Evolutionary conservation across 148 eudicot species (phyloP).

Genomic region (Rhododendron griersonianum): DNA sequence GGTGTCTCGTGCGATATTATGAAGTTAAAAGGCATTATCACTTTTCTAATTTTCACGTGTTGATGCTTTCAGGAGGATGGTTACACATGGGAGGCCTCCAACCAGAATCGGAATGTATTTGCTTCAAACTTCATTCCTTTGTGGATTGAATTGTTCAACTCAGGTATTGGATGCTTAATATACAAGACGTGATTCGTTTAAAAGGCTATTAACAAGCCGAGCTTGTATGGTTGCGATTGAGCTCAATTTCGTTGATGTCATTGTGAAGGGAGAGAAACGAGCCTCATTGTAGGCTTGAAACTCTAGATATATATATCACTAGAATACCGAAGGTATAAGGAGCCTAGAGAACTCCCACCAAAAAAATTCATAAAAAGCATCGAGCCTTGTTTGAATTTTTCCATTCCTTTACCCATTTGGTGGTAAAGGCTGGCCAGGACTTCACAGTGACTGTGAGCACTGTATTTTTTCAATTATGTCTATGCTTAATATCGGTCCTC

Average conservation of each 20-base stretch:
- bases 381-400: not conserved
- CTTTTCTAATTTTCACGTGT: not conserved
- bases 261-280: not conserved
- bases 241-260: not conserved
- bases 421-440: not conserved
- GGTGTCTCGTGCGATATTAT: not conserved
- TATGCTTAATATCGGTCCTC: not conserved
- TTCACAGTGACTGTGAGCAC: not conserved
- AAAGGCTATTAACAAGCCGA: not conserved
- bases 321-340: not conserved
- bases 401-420: not conserved
- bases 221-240: not conserved
- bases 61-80: conserved; percentile 42
- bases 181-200: not conserved
- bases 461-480: not conserved
- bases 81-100: conserved; percentile 40
- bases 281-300: not conserved
- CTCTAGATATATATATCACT: not conserved
- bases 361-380: not conserved
- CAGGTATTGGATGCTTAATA: conserved; percentile 43
- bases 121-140: conserved; percentile 86
- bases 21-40: not conserved
- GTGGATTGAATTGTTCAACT: conserved; percentile 61
- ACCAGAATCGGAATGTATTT: conserved; percentile 66
- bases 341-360: not conserved